A percentile compares a stretch with the other conserved stretches of the same genome.
Evolutionary conservation across 1,284 basidiomycete species (phyloP).

Genomic region (Ganoderma boninense): DNA sequence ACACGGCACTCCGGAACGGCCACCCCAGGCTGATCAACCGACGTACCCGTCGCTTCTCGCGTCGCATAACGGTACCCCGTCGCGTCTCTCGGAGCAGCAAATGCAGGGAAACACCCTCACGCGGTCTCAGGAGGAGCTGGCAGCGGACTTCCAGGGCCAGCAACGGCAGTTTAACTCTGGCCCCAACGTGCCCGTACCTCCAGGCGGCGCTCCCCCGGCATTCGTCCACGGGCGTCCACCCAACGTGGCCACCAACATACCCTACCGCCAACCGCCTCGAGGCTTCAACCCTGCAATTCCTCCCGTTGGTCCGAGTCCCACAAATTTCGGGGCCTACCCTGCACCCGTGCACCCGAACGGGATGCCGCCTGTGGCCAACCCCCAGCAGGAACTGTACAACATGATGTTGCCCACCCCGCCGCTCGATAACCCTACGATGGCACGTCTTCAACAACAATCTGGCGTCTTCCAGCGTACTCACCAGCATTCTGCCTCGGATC

Average conservation of each 20-base stretch:
- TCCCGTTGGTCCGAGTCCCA: constrained; percentile 58
- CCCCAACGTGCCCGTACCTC: constrained; percentile 27
- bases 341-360: constrained; percentile 62
- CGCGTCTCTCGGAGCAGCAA: constrained; percentile 53
- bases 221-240: constrained; percentile 60
- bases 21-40: constrained; percentile 59
- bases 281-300: constrained; percentile 56
- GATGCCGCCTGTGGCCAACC: constrained; percentile 66
- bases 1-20: constrained; percentile 42
- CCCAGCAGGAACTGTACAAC: constrained; percentile 81
- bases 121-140: constrained; percentile 58
- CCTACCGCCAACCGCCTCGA: constrained; percentile 65
- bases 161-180: constrained; percentile 62
- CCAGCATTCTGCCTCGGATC: constrained; percentile 83
- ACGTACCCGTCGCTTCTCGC: constrained; percentile 73
- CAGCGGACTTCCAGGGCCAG: constrained; percentile 64
- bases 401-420: constrained; percentile 72
- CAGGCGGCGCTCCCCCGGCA: constrained; percentile 35
- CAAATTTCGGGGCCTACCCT: constrained; percentile 59
- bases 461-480: constrained; percentile 73
- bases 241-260: constrained; percentile 52
- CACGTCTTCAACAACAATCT: constrained; percentile 79
- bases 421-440: constrained; percentile 68
- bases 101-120: constrained; percentile 33
- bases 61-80: constrained; percentile 47